Percentiles rank a stretch among this genome's conserved stretches.
phyloP scores from a whole-genome alignment of 2,329 filamentous ascomycete genomes.

The Ophiostoma montium region DNA sequence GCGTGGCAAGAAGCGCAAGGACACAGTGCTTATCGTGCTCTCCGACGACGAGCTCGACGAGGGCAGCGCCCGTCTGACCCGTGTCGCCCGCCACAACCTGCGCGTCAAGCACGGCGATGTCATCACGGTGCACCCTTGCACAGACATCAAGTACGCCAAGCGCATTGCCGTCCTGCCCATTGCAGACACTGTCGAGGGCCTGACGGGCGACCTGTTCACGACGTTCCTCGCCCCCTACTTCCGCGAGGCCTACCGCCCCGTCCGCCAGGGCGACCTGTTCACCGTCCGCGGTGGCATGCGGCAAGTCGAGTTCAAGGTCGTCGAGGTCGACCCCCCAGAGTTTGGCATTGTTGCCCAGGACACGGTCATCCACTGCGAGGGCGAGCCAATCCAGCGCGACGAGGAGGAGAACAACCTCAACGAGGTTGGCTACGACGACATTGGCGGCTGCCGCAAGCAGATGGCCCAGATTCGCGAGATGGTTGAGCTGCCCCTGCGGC shows the following conservation, averaged over 20 bases:
- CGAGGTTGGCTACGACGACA: slow-evolving; percentile 97
- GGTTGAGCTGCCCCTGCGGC: slow-evolving; percentile 90
- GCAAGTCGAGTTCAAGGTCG: slow-evolving; percentile 98
- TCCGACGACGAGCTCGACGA: slow-evolving; percentile 97
- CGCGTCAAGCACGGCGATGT: slow-evolving; percentile 98
- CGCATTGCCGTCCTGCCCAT: slow-evolving; percentile 96
- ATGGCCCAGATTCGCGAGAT: slow-evolving; percentile 99
- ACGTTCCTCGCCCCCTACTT: slow-evolving; percentile 99
- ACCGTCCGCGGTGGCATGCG: slow-evolving; percentile 96
- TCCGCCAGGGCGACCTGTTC: slow-evolving; percentile 95
- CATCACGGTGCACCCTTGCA: slow-evolving; percentile 92
- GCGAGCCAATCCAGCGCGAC: slow-evolving; percentile 88
- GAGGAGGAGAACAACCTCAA: slow-evolving; percentile 99
- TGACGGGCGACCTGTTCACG: slow-evolving; percentile 95
- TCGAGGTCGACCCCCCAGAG: slow-evolving; percentile 95
- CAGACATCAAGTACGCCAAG: slow-evolving; percentile 99
- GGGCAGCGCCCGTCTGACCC: slow-evolving; percentile 92
- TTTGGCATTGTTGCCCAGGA: slow-evolving; percentile 98
- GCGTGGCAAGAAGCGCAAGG: slow-evolving; percentile 99
- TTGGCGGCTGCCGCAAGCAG: slow-evolving; percentile 98
- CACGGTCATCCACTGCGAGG: slow-evolving; percentile 97
- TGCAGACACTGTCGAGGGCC: slow-evolving; percentile 92
- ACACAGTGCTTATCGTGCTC: slow-evolving; percentile 93
- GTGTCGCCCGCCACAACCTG: slow-evolving; percentile 95
- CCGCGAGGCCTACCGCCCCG: slow-evolving; percentile 94